A percentile compares a stretch with the other conserved stretches of the same genome.
These are phyloP conservation scores for Darksidea phi DNA, from an alignment of 495 filamentous ascomycete species.

Conservation along the genomic window DNA sequence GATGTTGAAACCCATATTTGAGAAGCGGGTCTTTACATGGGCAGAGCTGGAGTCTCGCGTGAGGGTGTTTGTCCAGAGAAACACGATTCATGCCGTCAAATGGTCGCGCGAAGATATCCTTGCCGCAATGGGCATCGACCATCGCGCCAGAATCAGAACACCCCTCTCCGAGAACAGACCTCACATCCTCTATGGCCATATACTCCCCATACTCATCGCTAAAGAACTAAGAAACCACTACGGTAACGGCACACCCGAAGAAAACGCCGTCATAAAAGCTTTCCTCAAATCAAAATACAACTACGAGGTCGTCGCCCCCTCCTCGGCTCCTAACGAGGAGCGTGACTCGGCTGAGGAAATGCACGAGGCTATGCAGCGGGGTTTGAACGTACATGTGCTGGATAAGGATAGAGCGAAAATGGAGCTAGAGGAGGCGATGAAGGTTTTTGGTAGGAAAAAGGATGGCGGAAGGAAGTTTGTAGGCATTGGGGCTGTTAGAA, in stretches of 20 bases:
- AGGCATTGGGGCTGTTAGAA: no score
- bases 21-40: neutral
- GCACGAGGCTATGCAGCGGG: no score
- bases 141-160: neutral
- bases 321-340: no score
- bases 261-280: neutral
- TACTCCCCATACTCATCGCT: neutral
- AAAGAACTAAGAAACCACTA: neutral
- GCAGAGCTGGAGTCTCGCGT: neutral
- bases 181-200: neutral
- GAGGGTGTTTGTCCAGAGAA: neutral
- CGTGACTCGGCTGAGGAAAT: no score
- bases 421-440: no score
- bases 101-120: slow-evolving; percentile 2
- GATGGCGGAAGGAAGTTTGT: no score
- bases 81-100: neutral
- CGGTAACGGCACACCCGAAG: neutral
- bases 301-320: neutral
- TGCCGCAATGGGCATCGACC: slow-evolving; percentile 4
- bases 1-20: neutral
- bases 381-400: no score
- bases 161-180: neutral
- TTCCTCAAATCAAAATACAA: neutral
- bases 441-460: no score
- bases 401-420: no score